Percentiles rank a stretch among this genome's conserved stretches.
Conservation (phyloP, 2,329 filamentous ascomycete genomes). For the Chalaropsis ovoidea region DNA sequence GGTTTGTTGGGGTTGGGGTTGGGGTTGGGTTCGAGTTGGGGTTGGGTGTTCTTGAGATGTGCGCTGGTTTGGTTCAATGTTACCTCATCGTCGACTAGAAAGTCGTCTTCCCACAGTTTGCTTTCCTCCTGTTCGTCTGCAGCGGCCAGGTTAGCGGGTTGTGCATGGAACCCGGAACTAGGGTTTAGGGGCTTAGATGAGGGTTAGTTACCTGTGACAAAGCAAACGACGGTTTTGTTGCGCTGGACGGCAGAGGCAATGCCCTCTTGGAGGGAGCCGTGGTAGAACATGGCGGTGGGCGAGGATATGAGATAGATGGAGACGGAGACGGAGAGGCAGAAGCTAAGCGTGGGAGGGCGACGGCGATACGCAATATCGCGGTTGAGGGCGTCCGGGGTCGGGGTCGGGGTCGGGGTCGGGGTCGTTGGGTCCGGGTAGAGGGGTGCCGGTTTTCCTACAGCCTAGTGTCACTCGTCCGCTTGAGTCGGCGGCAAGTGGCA, state of each 20-base stretch:
- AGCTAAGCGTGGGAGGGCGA: too few species aligned
- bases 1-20: too few species aligned
- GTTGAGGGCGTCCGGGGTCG: too few species aligned
- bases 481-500: too few species aligned
- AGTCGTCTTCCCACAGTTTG: constrained; percentile 61
- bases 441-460: too few species aligned
- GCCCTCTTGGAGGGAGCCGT: constrained; percentile 68
- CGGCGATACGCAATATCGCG: too few species aligned
- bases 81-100: constrained; percentile 49
- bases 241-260: constrained; percentile 66
- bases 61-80: constrained; percentile 26
- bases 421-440: too few species aligned
- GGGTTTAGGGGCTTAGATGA: neutral
- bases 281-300: constrained; percentile 58
- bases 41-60: neutral
- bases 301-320: neutral
- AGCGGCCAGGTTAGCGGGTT: neutral
- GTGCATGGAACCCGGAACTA: neutral
- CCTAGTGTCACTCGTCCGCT: too few species aligned
- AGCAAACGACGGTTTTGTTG: constrained; percentile 71
- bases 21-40: neutral
- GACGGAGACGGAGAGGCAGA: too few species aligned
- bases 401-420: too few species aligned
- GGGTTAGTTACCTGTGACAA: constrained; percentile 57
- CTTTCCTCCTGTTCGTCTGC: constrained; percentile 62